Evolutionary conservation across 106 monocot species (phyloP).

Genomic region (Dioscorea dumetorum): DNA sequence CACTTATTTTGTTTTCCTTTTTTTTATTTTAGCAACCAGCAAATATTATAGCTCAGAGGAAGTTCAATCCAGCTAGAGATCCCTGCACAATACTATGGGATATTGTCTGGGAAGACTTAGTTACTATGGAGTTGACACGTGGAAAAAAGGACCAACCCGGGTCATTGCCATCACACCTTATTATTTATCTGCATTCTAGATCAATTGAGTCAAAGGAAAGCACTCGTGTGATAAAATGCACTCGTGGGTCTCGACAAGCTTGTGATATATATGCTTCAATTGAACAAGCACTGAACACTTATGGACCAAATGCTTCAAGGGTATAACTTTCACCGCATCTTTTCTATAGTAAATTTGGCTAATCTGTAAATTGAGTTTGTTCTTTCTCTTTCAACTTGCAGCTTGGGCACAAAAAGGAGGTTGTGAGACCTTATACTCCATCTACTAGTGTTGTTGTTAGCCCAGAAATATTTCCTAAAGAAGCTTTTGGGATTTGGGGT

Average conservation of each 20-base stretch:
- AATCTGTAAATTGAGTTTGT: neutral
- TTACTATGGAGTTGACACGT: conserved; percentile 70
- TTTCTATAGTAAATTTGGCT: neutral
- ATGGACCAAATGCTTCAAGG: conserved; percentile 67
- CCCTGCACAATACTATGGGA: conserved; percentile 91
- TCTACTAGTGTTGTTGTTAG: conserved; percentile 6
- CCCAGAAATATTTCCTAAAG: conserved; percentile 43
- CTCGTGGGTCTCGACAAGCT: conserved; percentile 49
- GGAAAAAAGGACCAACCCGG: conserved; percentile 63
- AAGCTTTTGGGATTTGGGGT: conserved; percentile 31
- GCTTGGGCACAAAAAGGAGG: conserved; percentile 49
- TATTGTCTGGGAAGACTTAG: conserved; percentile 66
- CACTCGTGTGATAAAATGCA: conserved; percentile 63
- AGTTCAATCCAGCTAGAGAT: conserved; percentile 90
- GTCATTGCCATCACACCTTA: conserved; percentile 62
- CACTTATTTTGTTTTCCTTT: neutral
- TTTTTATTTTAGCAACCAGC: conserved; percentile 63
- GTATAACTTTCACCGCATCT: conserved; percentile 17
- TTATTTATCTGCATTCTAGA: conserved; percentile 60
- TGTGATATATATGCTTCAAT: conserved; percentile 57
- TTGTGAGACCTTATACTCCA: conserved; percentile 72
- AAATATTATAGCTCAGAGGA: conserved; percentile 60
- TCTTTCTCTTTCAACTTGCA: conserved; percentile 5
- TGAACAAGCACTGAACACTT: conserved; percentile 50
- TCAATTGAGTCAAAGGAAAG: conserved; percentile 47